phyloP scores from a whole-genome alignment of 257 asterid species.

The Solanum sitiens region DNA sequence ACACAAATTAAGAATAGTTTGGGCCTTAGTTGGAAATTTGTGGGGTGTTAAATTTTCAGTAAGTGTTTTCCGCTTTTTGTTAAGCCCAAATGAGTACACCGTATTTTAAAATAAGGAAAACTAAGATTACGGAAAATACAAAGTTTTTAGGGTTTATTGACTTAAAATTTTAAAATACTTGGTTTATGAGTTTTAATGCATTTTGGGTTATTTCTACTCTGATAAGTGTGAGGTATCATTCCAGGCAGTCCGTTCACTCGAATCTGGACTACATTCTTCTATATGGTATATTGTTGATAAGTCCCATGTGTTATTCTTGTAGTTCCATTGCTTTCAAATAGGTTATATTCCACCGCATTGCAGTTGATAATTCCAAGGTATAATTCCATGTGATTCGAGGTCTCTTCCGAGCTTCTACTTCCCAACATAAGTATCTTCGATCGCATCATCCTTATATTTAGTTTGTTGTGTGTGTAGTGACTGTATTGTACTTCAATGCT shows the following conservation, averaged over 20 bases:
- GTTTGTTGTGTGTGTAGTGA: neutral
- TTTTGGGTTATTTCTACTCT: neutral
- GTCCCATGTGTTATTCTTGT: neutral
- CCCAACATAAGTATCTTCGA: neutral
- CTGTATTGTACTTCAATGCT: neutral
- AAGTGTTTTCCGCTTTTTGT: too few relatives aligned
- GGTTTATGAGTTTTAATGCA: neutral
- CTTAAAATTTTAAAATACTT: too few relatives aligned
- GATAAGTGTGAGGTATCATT: neutral
- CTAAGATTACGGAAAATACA: neutral
- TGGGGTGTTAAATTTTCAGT: too few relatives aligned
- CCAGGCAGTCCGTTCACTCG: neutral
- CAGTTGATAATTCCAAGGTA: neutral
- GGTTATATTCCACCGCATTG: neutral
- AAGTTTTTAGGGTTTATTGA: neutral
- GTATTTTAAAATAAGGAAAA: too few relatives aligned
- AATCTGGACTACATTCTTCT: neutral
- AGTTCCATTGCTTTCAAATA: neutral
- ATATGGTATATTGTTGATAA: neutral
- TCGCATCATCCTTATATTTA: neutral
- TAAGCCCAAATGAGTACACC: too few relatives aligned
- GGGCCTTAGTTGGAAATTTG: too few relatives aligned
- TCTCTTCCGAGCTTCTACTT: neutral
- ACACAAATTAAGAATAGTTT: too few relatives aligned
- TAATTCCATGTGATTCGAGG: neutral